Conservation (phyloP, 768 basidiomycete species). For the Hypholoma sublateritium region DNA sequence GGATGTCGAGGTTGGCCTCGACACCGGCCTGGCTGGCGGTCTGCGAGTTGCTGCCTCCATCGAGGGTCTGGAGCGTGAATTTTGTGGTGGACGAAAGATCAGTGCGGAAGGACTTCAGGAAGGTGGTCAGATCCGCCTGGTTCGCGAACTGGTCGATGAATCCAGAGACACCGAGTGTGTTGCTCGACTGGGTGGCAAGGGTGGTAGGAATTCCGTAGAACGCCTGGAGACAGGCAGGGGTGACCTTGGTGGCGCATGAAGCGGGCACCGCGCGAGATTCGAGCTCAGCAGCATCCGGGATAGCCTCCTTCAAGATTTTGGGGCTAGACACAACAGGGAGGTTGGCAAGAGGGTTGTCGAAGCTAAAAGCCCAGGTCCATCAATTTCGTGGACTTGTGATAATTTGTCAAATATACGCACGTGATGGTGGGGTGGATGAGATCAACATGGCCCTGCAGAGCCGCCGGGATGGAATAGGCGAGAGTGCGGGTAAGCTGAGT, state of each 20-base stretch:
- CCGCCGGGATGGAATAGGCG: slow-evolving; percentile 34
- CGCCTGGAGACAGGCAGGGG: slow-evolving; percentile 32
- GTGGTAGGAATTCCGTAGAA: slow-evolving; percentile 34
- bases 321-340: slow-evolving; percentile 15
- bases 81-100: slow-evolving; percentile 31
- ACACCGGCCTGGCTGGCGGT: slow-evolving; percentile 25
- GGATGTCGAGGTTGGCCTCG: slow-evolving; percentile 35
- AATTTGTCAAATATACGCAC: slow-evolving; percentile 10
- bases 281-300: neutral
- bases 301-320: slow-evolving; percentile 1
- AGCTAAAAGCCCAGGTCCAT: slow-evolving; percentile 1
- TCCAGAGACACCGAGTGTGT: slow-evolving; percentile 29
- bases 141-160: slow-evolving; percentile 35
- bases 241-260: slow-evolving; percentile 25
- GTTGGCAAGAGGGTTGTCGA: slow-evolving; percentile 17
- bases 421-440: slow-evolving; percentile 35
- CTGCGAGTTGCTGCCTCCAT: slow-evolving; percentile 35
- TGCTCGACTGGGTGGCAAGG: slow-evolving; percentile 25
- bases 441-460: slow-evolving; percentile 38
- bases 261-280: slow-evolving; percentile 20
- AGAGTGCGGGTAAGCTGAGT: slow-evolving; percentile 31
- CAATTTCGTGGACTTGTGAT: neutral
- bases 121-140: slow-evolving; percentile 24
- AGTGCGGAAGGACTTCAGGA: slow-evolving; percentile 25
- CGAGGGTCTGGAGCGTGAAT: slow-evolving; percentile 34